These are phyloP conservation scores for Glarea lozoyensis DNA, from an alignment of 495 filamentous ascomycete genomes.

Conservation along the genomic window DNA sequence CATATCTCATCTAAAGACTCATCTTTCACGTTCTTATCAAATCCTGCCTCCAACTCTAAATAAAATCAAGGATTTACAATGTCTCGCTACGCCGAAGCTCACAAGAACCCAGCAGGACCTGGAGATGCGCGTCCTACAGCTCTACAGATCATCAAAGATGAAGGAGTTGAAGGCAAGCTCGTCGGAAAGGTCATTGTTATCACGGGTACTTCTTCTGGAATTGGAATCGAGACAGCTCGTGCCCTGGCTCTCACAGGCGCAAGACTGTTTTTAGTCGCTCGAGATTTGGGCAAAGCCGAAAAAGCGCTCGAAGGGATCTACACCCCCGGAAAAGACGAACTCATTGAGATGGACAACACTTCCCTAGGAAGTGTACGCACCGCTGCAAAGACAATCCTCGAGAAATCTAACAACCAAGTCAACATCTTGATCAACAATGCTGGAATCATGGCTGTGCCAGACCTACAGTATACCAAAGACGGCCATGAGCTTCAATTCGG, in stretches of 20 bases:
- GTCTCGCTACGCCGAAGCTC: slow-evolving; percentile 31
- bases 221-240: slow-evolving; percentile 40
- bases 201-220: slow-evolving; percentile 39
- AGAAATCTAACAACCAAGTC: slow-evolving; percentile 21
- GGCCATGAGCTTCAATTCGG: slow-evolving; percentile 62
- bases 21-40: neutral
- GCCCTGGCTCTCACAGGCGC: slow-evolving; percentile 38
- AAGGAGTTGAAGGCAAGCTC: slow-evolving; percentile 30
- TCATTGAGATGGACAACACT: slow-evolving; percentile 26
- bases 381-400: slow-evolving; percentile 20
- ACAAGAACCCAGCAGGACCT: slow-evolving; percentile 31
- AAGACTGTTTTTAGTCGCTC: slow-evolving; percentile 31
- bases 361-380: slow-evolving; percentile 21
- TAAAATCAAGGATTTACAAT: neutral
- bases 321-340: slow-evolving; percentile 18
- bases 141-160: slow-evolving; percentile 40
- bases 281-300: slow-evolving; percentile 30
- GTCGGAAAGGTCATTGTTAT: slow-evolving; percentile 38
- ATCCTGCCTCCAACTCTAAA: neutral
- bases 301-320: slow-evolving; percentile 22
- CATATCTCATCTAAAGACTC: neutral
- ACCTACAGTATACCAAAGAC: slow-evolving; percentile 35
- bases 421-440: slow-evolving; percentile 52
- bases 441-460: slow-evolving; percentile 43
- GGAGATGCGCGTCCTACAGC: slow-evolving; percentile 48